Base-by-base conservation (phyloP, 1,284 basidiomycete genomes). In the Moesziomyces parantarcticus region DNA sequence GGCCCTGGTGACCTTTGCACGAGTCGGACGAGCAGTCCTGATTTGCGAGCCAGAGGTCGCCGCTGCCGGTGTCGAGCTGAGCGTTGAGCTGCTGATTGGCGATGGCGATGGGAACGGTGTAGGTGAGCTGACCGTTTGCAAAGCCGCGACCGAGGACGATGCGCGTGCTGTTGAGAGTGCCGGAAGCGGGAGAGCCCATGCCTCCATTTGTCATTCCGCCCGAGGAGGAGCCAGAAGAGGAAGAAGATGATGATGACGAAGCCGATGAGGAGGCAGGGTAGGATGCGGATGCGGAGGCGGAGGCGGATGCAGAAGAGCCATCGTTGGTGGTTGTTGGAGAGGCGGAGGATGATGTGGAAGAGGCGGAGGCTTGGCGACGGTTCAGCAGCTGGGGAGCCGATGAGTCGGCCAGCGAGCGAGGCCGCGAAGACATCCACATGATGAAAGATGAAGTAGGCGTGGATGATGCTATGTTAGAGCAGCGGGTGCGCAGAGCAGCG, bases 51-150 rank as follows among this genome's bases (percentile, higher is more conserved):
- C 77, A 80, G 32, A 79, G 58, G 46, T 80, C 78, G 21, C 63
- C 58, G 48, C 68, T 73, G 54, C 77, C 77, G 8, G 78, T 80
- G 62, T 80, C 78, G 53, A 79, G 58, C 58, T 80, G 78, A 5
- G 75, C 57, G 45, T 67, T 64, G 50, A 80, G 5, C 23, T 59
- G 54, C 58, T 80, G 75, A 39, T 67, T 65, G 32, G 60, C 72
- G 40, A 70, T 42, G 34, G 49, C 55, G 56, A 80, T 57, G 36
- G 78, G 78, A 5, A 73, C 57, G 9, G 62, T 74, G 58, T 80
- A 80, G 40, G 63, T 63, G 52, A 79, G 72, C 60, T 80, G 75
- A 13, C 76, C 73, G 47, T 68, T 66, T 46, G 57, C 44, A 32
- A 66, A 78, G 20, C 71, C 75, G 25, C 63, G 50, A 2, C 55